phyloP scores from a whole-genome alignment of 2,329 filamentous ascomycete species.

The Talaromyces funiculosus region DNA sequence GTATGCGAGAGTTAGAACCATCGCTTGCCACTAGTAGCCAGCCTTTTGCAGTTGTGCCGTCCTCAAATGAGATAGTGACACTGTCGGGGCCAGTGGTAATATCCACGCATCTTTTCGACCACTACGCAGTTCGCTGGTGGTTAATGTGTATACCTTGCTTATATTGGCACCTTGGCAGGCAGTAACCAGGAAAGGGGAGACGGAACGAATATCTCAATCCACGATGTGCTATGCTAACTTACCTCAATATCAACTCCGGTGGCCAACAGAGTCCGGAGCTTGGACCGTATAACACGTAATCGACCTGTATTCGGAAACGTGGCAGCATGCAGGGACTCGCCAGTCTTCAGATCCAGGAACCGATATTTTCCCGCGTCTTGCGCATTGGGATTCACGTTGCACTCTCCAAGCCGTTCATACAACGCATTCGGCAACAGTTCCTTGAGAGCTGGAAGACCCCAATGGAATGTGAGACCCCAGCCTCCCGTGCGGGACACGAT shows the following conservation, averaged over 20 bases:
- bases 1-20: slow-evolving; percentile 43
- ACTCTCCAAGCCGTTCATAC: slow-evolving; percentile 42
- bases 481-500: slow-evolving; percentile 47
- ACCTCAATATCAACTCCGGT: slow-evolving; percentile 46
- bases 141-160: background rate
- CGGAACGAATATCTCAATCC: background rate
- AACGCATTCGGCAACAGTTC: slow-evolving; percentile 48
- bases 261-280: slow-evolving; percentile 44
- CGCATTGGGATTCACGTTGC: slow-evolving; percentile 51
- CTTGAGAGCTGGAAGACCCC: slow-evolving; percentile 52
- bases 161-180: background rate
- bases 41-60: slow-evolving; percentile 40
- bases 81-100: slow-evolving; percentile 31
- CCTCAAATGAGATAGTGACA: slow-evolving; percentile 44
- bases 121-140: slow-evolving; percentile 22
- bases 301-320: slow-evolving; percentile 40
- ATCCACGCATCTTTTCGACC: slow-evolving; percentile 31
- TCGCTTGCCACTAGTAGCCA: slow-evolving; percentile 49
- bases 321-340: slow-evolving; percentile 39
- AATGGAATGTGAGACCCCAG: slow-evolving; percentile 61
- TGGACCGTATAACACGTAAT: slow-evolving; percentile 46
- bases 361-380: slow-evolving; percentile 47
- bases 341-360: slow-evolving; percentile 53
- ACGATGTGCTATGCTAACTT: background rate
- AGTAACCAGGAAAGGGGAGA: background rate